Evolutionary conservation across 768 basidiomycete genomes (phyloP).

Genomic region (Mycena latifolia): DNA sequence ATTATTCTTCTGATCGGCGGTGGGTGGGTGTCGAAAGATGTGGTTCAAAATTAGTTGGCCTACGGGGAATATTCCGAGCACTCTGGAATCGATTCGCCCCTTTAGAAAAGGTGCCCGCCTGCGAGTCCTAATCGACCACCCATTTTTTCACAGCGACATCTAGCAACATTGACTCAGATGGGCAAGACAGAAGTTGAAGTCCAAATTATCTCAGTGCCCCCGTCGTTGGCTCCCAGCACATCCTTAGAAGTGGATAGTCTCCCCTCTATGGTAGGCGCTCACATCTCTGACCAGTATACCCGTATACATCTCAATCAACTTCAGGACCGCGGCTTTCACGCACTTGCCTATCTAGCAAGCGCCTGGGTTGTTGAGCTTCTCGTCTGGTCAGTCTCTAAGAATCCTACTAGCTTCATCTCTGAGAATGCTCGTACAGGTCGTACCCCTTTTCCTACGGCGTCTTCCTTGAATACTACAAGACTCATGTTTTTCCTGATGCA

Average conservation of each 20-base stretch:
- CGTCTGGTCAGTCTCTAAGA: constrained; percentile 36
- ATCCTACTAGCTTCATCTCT: neutral
- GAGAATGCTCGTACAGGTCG: constrained; percentile 17
- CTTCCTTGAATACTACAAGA: constrained; percentile 41
- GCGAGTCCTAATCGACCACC: neutral
- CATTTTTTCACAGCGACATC: neutral
- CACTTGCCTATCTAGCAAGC: constrained; percentile 35
- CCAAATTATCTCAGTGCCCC: neutral
- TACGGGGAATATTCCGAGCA: constrained; percentile 1
- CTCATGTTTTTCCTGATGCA: constrained; percentile 35
- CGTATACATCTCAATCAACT: neutral
- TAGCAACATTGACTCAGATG: neutral
- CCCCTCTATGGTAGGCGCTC: constrained; percentile 1
- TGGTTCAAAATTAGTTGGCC: constrained; percentile 4
- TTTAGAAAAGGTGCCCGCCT: neutral
- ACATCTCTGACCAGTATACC: neutral
- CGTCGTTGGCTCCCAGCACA: neutral
- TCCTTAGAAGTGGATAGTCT: neutral
- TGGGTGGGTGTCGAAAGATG: too few species aligned
- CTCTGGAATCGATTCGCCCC: neutral
- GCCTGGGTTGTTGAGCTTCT: constrained; percentile 44
- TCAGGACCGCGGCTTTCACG: constrained; percentile 30
- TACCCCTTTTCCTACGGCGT: constrained; percentile 47
- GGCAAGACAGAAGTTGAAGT: constrained; percentile 4
- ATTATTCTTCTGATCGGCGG: too few species aligned